Conservation (phyloP, 108 stramenopile genomes). For the Pseudonitzschia multistriata region DNA sequence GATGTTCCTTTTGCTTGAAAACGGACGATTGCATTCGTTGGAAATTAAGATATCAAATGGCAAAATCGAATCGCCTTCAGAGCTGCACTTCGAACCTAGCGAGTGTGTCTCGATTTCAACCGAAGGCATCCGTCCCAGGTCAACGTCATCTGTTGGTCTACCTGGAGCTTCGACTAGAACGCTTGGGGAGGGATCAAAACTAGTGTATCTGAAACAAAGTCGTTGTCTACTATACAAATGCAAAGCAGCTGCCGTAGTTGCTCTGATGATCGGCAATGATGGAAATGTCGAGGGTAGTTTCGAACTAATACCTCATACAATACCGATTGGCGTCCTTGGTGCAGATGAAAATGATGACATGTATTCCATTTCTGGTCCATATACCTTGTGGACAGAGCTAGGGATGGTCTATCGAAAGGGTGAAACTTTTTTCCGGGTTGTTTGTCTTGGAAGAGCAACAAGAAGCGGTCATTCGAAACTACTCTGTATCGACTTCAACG, state of each 20-base stretch:
- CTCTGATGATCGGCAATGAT: slow-evolving; percentile 50
- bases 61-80: slow-evolving; percentile 25
- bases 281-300: slow-evolving; percentile 60
- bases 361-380: slow-evolving; percentile 53
- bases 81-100: slow-evolving; percentile 23
- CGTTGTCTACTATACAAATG: slow-evolving; percentile 69
- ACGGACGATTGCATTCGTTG: slow-evolving; percentile 54
- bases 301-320: slow-evolving; percentile 61
- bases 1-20: slow-evolving; percentile 58
- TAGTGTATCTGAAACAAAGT: slow-evolving; percentile 53
- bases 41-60: slow-evolving; percentile 47
- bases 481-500: slow-evolving; percentile 68
- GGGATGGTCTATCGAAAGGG: slow-evolving; percentile 43
- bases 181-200: slow-evolving; percentile 62
- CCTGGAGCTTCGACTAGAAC: slow-evolving; percentile 43
- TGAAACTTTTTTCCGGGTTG: slow-evolving; percentile 45
- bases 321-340: slow-evolving; percentile 44
- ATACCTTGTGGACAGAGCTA: slow-evolving; percentile 63
- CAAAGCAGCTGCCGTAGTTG: slow-evolving; percentile 56
- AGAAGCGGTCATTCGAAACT: slow-evolving; percentile 50
- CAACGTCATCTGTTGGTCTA: slow-evolving; percentile 34
- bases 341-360: slow-evolving; percentile 18
- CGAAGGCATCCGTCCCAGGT: slow-evolving; percentile 44
- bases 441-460: slow-evolving; percentile 54
- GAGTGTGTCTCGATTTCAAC: slow-evolving; percentile 48